Conservation (phyloP, 495 filamentous ascomycete genomes). For the Penicillium antarcticum region DNA sequence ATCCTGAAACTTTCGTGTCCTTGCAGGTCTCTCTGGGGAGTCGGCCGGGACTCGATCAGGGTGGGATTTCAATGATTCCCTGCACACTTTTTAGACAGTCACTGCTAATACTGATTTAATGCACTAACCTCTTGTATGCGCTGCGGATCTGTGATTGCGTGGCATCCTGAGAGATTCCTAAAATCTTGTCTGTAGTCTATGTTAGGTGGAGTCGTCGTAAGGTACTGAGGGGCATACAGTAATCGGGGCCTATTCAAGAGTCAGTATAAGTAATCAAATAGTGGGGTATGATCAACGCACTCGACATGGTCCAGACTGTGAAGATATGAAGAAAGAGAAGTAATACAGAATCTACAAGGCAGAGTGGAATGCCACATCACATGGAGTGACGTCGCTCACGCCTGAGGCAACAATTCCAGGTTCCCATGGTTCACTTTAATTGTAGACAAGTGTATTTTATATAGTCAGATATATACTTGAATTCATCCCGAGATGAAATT, state of each 20-base stretch:
- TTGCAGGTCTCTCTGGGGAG: slow-evolving; percentile 75
- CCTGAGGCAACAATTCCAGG: background rate
- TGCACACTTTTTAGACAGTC: slow-evolving; percentile 27
- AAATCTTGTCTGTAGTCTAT: slow-evolving; percentile 50
- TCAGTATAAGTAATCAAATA: slow-evolving; percentile 1
- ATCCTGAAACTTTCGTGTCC: slow-evolving; percentile 89
- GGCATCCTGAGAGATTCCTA: slow-evolving; percentile 72
- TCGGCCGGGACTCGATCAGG: slow-evolving; percentile 86
- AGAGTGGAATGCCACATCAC: background rate
- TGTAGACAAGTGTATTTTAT: too few relatives aligned
- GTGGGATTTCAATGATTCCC: slow-evolving; percentile 90
- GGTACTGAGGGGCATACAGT: slow-evolving; percentile 15
- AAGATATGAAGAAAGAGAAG: too few relatives aligned
- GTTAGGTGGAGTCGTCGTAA: slow-evolving; percentile 1
- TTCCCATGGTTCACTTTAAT: slow-evolving; percentile 4
- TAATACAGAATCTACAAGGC: too few relatives aligned
- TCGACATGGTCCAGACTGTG: slow-evolving; percentile 16
- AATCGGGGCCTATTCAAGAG: slow-evolving; percentile 14
- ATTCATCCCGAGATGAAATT: too few relatives aligned
- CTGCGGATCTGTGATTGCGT: slow-evolving; percentile 82
- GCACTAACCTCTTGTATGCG: slow-evolving; percentile 83
- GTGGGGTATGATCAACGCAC: slow-evolving; percentile 10
- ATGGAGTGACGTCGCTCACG: slow-evolving; percentile 19
- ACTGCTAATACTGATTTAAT: background rate
- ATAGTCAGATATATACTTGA: too few relatives aligned